Base-by-base conservation (phyloP, 345 rosid genomes). In the Lagerstroemia speciosa region DNA sequence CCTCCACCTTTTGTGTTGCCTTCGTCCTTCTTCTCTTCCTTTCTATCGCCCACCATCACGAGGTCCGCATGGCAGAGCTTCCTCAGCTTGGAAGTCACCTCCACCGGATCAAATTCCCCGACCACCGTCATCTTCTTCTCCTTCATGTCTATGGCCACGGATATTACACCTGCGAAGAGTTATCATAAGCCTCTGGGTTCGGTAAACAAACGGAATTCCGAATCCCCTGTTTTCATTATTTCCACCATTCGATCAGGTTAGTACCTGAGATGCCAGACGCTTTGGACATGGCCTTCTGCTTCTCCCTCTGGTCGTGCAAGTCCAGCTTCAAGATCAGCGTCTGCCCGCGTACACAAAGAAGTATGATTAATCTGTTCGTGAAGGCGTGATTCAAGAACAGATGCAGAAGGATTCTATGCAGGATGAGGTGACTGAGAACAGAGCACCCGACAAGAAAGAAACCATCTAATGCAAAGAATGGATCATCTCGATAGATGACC, bases 281-380 rank as follows among this genome's bases (percentile, higher is more conserved):
- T 5, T 36, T n/a, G 63, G 0, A 30, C 76, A 73, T 57, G 29
- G 62, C 76, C 76, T 73, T 68, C 37, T 19, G 27, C 71, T 62
- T 67, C 12, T 26, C 52, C 50, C 46, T 73, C 16, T 45, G 40
- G 31, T 62, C 67, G 30, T 37, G 63, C 15, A 73, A 17, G 34
- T 73, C 26, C 64, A 73, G 5, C 9, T 62, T 67, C 68, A 62
- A 36, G 27, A 73, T 64, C 50, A 73, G 34, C 20, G 67, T 73
- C 72, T 73, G 63, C 31, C n/a, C n/a, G n/a, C n/a, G n/a, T n/a
- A n/a, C n/a, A n/a, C n/a, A n/a, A n/a, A n/a, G n/a, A n/a, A n/a
- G n/a, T n/a, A n/a, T n/a, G n/a, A n/a, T n/a, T n/a, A n/a, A n/a
- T n/a, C n/a, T n/a, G n/a, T n/a, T n/a, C n/a, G n/a, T n/a, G n/a